Evolutionary conservation across 1,284 basidiomycete species (phyloP).

Genomic region (Porodaedalea pini): DNA sequence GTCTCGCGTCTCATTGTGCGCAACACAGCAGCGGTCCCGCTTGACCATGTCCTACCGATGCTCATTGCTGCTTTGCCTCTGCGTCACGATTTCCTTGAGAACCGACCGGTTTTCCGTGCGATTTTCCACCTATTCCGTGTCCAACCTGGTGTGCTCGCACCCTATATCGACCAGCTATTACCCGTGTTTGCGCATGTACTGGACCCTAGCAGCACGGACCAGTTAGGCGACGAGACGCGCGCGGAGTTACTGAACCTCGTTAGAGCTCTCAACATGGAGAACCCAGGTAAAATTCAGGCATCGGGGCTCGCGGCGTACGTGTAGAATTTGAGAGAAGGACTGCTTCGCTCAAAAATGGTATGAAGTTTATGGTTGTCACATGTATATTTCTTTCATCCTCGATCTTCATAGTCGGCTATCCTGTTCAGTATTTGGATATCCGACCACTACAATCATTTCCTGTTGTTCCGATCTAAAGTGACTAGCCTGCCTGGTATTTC

Average conservation of each 20-base stretch:
- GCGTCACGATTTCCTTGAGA: conserved; percentile 86
- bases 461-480: too few relatives aligned
- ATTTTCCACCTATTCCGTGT: conserved; percentile 86
- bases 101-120: conserved; percentile 84
- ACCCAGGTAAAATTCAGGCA: conserved; percentile 72
- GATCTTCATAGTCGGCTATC: too few relatives aligned
- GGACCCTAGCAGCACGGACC: conserved; percentile 67
- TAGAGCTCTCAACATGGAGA: conserved; percentile 67
- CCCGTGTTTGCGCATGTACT: conserved; percentile 84
- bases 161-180: conserved; percentile 82
- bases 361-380: neutral
- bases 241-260: conserved; percentile 76
- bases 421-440: too few relatives aligned
- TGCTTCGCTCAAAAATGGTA: neutral
- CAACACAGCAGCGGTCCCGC: conserved; percentile 78
- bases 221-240: conserved; percentile 75
- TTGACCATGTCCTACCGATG: conserved; percentile 87
- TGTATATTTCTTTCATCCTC: neutral
- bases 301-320: conserved; percentile 59
- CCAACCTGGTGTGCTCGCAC: conserved; percentile 66
- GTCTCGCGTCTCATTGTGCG: conserved; percentile 86
- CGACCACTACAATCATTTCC: too few relatives aligned
- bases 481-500: too few relatives aligned
- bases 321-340: neutral
- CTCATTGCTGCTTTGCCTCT: conserved; percentile 84